Evolutionary conservation across 2,329 filamentous ascomycete species (phyloP), one percentile per base, ranked within the genome.

Genomic region (Chrysoporthe puriensis): DNA sequence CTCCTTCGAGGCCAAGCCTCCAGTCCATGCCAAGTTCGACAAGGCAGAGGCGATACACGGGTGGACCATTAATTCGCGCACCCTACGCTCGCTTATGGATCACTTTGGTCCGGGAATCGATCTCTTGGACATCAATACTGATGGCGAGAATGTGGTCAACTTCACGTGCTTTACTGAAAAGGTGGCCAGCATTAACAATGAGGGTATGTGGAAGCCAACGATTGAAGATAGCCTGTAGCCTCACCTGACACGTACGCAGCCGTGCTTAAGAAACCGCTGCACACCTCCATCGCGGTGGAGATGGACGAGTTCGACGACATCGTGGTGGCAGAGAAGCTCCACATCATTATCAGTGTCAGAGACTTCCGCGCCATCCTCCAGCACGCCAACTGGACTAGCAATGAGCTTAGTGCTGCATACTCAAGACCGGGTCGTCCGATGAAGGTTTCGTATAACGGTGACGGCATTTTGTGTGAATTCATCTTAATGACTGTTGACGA

Each of bases 111-210:
- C 90, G 1, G 91, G 91, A 5, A 93, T 92, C 43, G 92, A 95
- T 76, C 90, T 94, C 72, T 84, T 95, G 2, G 92, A 94, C 72
- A 90, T 95, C 70, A 91, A 91, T 74, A 88, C 90, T 0, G 88
- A 93, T 69, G 88, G 89, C 14, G 88, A 91, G 64, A 86, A 91
- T 59, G 89, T 88, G 43, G 86, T 91, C 18, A 91, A 92, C 67
- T 92, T 95, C 73, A 92, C 91, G 36, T 94, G 91, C 75, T 94
- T 92, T 74, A 94, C 91, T 0, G 92, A 94, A 76, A 94, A 93
- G 79, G 88, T 91, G 9, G 85, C 89, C 66, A 90, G 89, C 72
- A 88, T 90, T 16, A 73, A 70, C 63, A 75, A 74, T 26, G 90
- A 89, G 75, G 85, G 86, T 85, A 77, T 65, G 75, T 69, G 9